Conservation (phyloP, 106 monocot species). For the Chionographis japonica region DNA sequence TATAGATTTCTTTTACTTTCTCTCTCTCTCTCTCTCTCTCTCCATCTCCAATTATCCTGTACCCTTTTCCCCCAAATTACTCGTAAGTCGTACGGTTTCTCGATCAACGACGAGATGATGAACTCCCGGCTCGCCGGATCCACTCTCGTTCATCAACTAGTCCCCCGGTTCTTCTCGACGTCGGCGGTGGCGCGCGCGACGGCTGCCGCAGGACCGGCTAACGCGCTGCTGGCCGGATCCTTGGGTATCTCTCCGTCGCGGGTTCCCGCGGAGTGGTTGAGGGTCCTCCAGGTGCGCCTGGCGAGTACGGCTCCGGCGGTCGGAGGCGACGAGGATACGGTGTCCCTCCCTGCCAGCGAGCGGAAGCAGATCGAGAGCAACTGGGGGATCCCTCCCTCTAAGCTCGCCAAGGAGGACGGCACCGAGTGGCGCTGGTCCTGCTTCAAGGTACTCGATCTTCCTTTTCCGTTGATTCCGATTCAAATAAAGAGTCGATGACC, state of each 20-base stretch:
- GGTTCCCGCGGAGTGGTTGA: background rate
- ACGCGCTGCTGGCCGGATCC: background rate
- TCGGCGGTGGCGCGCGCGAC: background rate
- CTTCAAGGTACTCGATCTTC: conserved; percentile 31
- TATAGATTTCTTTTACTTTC: too few relatives aligned
- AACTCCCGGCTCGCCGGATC: conserved; percentile 7
- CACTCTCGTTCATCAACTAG: conserved; percentile 8
- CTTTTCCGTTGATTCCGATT: background rate
- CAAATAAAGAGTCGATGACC: background rate
- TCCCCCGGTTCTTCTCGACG: conserved; percentile 7
- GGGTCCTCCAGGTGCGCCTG: conserved; percentile 7
- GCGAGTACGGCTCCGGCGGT: conserved; percentile 2
- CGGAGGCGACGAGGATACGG: conserved; percentile 1
- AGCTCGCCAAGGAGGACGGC: conserved; percentile 48
- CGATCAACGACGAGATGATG: conserved; percentile 1
- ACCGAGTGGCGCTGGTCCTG: conserved; percentile 54
- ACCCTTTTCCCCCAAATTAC: too few relatives aligned
- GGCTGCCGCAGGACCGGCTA: background rate
- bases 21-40: too few relatives aligned
- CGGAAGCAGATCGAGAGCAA: conserved; percentile 27
- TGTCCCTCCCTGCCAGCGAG: background rate
- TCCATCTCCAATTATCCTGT: too few relatives aligned
- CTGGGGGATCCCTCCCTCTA: conserved; percentile 43
- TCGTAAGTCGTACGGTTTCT: too few relatives aligned
- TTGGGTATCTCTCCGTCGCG: background rate